Base-by-base conservation (phyloP, 176 grass and related monocot genomes). In the Lolium perenne region DNA sequence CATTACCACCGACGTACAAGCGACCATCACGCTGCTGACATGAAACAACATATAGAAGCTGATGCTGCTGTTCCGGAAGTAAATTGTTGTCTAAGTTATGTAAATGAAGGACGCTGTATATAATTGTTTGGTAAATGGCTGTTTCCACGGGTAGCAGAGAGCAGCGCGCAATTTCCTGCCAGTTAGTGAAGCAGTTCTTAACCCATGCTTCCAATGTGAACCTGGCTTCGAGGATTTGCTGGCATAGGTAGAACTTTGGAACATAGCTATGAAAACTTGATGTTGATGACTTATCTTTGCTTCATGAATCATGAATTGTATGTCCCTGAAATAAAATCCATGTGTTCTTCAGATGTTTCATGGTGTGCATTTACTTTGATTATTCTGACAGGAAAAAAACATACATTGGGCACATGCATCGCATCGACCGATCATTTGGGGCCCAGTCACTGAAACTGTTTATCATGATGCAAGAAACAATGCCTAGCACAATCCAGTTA, bases 1-100 rank as follows among this genome's bases (percentile, higher is more conserved):
- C 97, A 47, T 90, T 99, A 45, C 97, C 94, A 57, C 92, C 97
- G 8, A 86, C 87, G 1, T 96, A 99, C 80, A 88, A 76, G 74
- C 88, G 97, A 49, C 94, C 92, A 4, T 3, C 56, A 2, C 82
- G n/a, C 72, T 98, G 93, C 82, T 98, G 90, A 98, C 17, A 22
- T 10, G 40, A 57, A 77, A 69, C 8, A 4, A 25, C 55, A 9
- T 50, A 46, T 22, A 57, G 40, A 38, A 38, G 25, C 63, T 66
- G 20, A 18, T 58, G 49, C 54, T 75, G 2, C 10, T 8, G 61
- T 66, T 20, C 67, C 20, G 2, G 20, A n/a, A 63, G 45, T 84
- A 62, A 54, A 58, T 11, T 76, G 14, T n/a, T 60, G 75, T 59
- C 40, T 59, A 57, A 51, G 22, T 75, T 89, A 67, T 70, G 88